These are phyloP conservation scores for Brassica nigra DNA, from an alignment of 345 rosid genomes.

Conservation along the genomic window DNA sequence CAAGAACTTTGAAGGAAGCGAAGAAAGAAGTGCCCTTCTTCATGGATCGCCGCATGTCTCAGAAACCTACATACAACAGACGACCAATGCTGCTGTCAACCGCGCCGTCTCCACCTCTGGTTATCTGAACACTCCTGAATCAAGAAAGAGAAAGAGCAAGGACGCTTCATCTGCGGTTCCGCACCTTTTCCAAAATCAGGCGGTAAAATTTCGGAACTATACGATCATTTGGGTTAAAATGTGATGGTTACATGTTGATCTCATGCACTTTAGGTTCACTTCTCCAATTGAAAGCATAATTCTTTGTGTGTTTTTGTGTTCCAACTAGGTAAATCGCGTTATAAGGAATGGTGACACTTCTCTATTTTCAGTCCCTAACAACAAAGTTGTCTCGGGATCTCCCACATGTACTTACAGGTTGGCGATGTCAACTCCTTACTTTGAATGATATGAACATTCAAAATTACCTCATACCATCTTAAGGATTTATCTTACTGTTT, in stretches of 20 bases:
- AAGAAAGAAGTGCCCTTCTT: conserved; percentile 53
- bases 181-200: conserved; percentile 35
- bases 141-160: conserved; percentile 61
- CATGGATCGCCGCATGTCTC: conserved; percentile 48
- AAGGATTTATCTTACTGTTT: conserved; percentile 17
- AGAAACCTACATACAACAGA: conserved; percentile 54
- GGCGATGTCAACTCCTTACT: conserved; percentile 16
- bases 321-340: conserved; percentile 39
- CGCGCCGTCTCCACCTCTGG: conserved; percentile 69
- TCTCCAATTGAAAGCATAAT: conserved; percentile 5
- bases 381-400: conserved; percentile 40
- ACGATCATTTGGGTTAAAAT: neutral
- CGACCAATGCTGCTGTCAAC: conserved; percentile 70
- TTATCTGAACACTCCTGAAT: conserved; percentile 45
- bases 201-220: conserved; percentile 39
- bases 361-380: conserved; percentile 44
- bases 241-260: neutral
- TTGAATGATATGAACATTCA: neutral
- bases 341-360: conserved; percentile 40
- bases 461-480: neutral
- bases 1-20: conserved; percentile 77
- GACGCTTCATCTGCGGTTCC: conserved; percentile 39
- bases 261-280: neutral
- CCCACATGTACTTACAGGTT: conserved; percentile 57
- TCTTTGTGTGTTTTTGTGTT: conserved; percentile 7